A percentile compares a stretch with the other conserved stretches of the same genome.
Evolutionary conservation across 1,284 basidiomycete genomes (phyloP).

Genomic region (Tilletia horrida): DNA sequence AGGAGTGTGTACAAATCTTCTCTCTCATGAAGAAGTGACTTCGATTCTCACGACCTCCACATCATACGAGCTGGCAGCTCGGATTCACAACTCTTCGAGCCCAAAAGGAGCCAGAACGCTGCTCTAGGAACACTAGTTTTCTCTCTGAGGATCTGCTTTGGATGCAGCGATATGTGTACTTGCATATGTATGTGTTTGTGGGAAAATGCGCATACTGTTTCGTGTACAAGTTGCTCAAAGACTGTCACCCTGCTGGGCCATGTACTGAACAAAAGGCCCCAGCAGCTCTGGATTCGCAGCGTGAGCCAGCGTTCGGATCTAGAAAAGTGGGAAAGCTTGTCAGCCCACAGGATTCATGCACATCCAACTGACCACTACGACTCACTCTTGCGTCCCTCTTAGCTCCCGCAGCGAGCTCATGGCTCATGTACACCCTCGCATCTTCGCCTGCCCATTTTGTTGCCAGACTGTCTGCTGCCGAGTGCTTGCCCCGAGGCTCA

Average conservation of each 20-base stretch:
- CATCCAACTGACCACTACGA: not conserved
- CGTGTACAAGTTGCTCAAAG: not conserved
- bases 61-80: too few relatives aligned
- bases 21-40: too few relatives aligned
- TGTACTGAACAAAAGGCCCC: conserved; percentile 12
- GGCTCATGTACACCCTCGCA: conserved; percentile 9
- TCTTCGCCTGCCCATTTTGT: conserved; percentile 4
- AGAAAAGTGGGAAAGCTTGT: not conserved
- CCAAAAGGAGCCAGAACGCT: too few relatives aligned
- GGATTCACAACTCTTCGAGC: too few relatives aligned
- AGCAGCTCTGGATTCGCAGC: conserved; percentile 10
- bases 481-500: not conserved
- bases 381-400: conserved; percentile 3
- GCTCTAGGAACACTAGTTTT: too few relatives aligned
- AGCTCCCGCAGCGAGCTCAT: not conserved
- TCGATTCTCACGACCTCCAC: too few relatives aligned
- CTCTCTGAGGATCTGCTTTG: too few relatives aligned
- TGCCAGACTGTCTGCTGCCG: not conserved
- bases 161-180: too few relatives aligned
- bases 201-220: too few relatives aligned
- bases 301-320: conserved; percentile 9
- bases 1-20: too few relatives aligned
- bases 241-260: conserved; percentile 15
- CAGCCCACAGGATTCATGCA: not conserved
- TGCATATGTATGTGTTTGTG: too few relatives aligned